Conservation (phyloP, 176 grass and related monocot species). For the Otatea glauca region DNA sequence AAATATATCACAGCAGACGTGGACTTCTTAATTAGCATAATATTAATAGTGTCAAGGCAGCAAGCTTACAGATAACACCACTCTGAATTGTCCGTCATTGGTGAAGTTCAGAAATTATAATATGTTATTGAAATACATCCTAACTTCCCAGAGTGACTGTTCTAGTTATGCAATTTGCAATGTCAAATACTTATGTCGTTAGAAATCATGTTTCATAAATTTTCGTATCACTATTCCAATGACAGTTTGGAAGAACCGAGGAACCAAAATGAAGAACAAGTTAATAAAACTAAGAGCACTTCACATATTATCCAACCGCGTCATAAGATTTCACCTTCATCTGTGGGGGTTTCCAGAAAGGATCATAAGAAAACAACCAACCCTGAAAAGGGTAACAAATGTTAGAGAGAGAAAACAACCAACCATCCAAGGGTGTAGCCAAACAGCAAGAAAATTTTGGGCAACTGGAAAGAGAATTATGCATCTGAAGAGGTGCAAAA, state of each 20-base stretch:
- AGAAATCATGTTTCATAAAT: slow-evolving; percentile 14
- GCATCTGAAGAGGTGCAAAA: background rate
- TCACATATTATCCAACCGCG: slow-evolving; percentile 18
- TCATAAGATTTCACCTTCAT: slow-evolving; percentile 71
- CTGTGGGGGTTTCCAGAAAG: slow-evolving; percentile 88
- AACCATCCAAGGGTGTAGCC: slow-evolving; percentile 20
- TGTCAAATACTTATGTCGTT: background rate
- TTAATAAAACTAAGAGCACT: slow-evolving; percentile 28
- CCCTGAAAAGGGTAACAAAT: slow-evolving; percentile 53
- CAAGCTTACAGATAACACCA: slow-evolving; percentile 9
- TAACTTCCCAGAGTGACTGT: background rate
- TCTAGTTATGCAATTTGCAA: background rate
- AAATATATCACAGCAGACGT: background rate
- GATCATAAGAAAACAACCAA: slow-evolving; percentile 91
- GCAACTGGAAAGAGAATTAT: slow-evolving; percentile 25
- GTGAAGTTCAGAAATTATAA: background rate
- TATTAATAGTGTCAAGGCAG: background rate
- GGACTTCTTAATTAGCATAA: background rate
- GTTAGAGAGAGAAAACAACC: background rate
- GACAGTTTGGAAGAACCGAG: slow-evolving; percentile 32
- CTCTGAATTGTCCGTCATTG: background rate
- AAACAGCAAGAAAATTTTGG: slow-evolving; percentile 14
- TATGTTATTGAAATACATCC: background rate
- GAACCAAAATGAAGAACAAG: slow-evolving; percentile 1
- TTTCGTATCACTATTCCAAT: slow-evolving; percentile 12